Conservation (phyloP, 352 stramenopile species). For the Phytophthora pini region DNA sequence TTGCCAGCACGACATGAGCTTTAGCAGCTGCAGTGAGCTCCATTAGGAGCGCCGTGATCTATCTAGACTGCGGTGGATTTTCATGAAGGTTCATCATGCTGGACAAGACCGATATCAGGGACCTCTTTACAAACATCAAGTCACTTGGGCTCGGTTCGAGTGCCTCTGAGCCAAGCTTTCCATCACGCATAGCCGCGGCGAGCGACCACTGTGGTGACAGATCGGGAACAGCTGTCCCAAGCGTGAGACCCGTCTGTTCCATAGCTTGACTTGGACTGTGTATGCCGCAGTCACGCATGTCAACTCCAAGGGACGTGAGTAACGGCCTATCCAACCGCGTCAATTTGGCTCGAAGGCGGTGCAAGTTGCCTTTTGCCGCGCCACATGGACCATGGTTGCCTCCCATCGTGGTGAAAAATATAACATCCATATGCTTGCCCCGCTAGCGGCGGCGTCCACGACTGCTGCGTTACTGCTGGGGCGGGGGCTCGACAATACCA, state of each 20-base stretch:
- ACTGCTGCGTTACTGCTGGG: conserved; percentile 26
- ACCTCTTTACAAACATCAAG: conserved; percentile 14
- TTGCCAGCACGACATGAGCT: neutral
- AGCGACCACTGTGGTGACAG: conserved; percentile 36
- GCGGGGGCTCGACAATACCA: neutral
- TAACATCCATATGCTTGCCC: conserved; percentile 25
- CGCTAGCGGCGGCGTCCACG: conserved; percentile 8
- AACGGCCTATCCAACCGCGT: conserved; percentile 23
- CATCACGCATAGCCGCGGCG: conserved; percentile 22
- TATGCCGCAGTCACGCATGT: conserved; percentile 32
- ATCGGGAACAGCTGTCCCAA: conserved; percentile 26
- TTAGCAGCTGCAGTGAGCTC: neutral
- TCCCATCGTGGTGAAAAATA: conserved; percentile 28
- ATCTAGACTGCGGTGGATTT: conserved; percentile 27
- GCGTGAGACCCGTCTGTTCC: conserved; percentile 9
- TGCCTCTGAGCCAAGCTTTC: conserved; percentile 18
- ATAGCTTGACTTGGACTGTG: conserved; percentile 8
- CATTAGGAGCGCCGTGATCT: neutral
- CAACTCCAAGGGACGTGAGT: conserved; percentile 34
- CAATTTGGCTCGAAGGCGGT: conserved; percentile 20
- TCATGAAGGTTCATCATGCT: conserved; percentile 12
- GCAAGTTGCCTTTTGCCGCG: conserved; percentile 7
- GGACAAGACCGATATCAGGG: conserved; percentile 10
- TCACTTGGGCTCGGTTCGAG: conserved; percentile 6
- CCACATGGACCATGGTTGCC: conserved; percentile 18